These are phyloP conservation scores for Kalanchoe fedtschenkoi DNA, from an alignment of 164 flowering plant species.

Conservation along the genomic window DNA sequence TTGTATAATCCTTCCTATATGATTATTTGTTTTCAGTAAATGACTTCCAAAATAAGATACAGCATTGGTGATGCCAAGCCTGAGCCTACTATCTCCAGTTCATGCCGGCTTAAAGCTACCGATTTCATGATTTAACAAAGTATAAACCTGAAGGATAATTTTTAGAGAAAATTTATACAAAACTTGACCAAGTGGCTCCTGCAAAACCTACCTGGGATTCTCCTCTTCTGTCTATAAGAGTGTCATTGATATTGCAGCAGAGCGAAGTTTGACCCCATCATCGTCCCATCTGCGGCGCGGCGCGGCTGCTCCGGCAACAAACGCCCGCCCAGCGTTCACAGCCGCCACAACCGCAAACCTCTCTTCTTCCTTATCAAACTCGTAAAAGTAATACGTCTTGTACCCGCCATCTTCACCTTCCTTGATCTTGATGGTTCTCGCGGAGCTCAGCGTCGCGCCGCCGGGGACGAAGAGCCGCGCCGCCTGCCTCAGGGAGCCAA, in stretches of 20 bases:
- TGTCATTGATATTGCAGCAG: slow-evolving; percentile 83
- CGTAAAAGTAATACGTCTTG: slow-evolving; percentile 91
- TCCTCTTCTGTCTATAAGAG: too few relatives aligned
- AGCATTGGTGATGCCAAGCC: too few relatives aligned
- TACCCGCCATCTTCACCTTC: slow-evolving; percentile 83
- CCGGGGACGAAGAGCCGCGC: slow-evolving; percentile 84
- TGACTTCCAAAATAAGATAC: too few relatives aligned
- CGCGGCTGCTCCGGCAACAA: slow-evolving; percentile 82
- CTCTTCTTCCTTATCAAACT: slow-evolving; percentile 62
- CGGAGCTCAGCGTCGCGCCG: slow-evolving; percentile 60
- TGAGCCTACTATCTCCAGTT: too few relatives aligned
- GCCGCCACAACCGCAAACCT: slow-evolving; percentile 79
- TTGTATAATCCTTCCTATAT: too few relatives aligned
- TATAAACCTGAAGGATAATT: too few relatives aligned
- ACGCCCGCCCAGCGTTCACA: slow-evolving; percentile 69
- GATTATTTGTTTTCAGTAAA: too few relatives aligned
- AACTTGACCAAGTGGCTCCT: too few relatives aligned
- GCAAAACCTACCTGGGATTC: too few relatives aligned
- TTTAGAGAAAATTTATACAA: too few relatives aligned
- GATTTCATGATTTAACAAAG: too few relatives aligned
- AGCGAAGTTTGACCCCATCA: slow-evolving; percentile 81
- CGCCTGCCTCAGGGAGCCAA: slow-evolving; percentile 77
- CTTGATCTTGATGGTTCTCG: slow-evolving; percentile 71
- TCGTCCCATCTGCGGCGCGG: slow-evolving; percentile 72
- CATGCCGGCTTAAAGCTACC: too few relatives aligned